Percentiles rank a stretch among this genome's conserved stretches.
Evolutionary conservation across 345 rosid genomes (phyloP).

Genomic region (Gossypium thurberi): DNA sequence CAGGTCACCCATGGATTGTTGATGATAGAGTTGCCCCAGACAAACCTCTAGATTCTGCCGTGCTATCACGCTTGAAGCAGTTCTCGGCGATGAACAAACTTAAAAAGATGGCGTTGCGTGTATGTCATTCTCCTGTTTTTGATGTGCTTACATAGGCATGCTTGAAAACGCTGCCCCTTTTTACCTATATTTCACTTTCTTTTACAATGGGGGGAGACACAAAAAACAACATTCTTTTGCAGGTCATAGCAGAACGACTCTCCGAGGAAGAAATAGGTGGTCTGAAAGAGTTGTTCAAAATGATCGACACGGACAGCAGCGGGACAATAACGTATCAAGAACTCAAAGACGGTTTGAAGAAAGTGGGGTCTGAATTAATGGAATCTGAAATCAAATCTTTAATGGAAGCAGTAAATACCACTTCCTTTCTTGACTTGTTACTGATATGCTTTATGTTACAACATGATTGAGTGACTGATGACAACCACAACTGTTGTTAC

Average conservation of each 20-base stretch:
- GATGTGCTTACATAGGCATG: too few relatives aligned
- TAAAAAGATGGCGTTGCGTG: slow-evolving; percentile 94
- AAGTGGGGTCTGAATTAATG: slow-evolving; percentile 84
- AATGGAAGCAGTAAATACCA: slow-evolving; percentile 74
- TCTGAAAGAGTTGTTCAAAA: slow-evolving; percentile 81
- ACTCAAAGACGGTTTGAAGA: slow-evolving; percentile 72
- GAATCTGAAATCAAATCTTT: slow-evolving; percentile 86
- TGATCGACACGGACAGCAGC: slow-evolving; percentile 89
- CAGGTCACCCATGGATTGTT: neutral
- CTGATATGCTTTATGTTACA: neutral
- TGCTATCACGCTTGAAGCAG: slow-evolving; percentile 43
- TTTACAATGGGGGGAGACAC: neutral
- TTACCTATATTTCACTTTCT: neutral
- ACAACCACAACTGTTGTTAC: neutral
- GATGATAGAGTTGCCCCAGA: slow-evolving; percentile 4
- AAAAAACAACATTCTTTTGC: slow-evolving; percentile 10
- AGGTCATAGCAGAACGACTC: slow-evolving; percentile 97
- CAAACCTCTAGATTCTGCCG: neutral
- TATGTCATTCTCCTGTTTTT: slow-evolving; percentile 27
- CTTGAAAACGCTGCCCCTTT: neutral
- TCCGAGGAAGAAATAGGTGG: slow-evolving; percentile 99
- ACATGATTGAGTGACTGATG: slow-evolving; percentile 7
- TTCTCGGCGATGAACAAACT: slow-evolving; percentile 95
- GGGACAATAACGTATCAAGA: slow-evolving; percentile 94
- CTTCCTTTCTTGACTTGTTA: neutral